phyloP scores from a whole-genome alignment of 2,329 filamentous ascomycete genomes.

The Fusarium devonianum region DNA sequence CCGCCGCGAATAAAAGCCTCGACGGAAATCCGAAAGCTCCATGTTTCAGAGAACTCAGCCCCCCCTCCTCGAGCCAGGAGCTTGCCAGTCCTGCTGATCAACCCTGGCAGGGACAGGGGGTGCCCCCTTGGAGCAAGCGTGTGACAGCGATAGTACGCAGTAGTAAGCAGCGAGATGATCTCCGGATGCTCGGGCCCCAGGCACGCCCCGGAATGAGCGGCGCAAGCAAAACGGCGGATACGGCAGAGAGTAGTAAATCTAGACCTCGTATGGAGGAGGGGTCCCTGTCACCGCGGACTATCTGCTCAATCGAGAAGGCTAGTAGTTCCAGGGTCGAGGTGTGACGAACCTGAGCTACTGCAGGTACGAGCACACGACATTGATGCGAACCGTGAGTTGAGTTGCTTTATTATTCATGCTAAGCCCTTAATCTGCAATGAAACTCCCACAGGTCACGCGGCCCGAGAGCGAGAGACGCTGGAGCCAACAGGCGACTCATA shows the following conservation, averaged over 20 bases:
- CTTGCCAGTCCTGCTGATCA: too few species aligned
- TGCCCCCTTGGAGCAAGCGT: too few species aligned
- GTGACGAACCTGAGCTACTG: too few species aligned
- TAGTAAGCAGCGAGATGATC: slow-evolving; percentile 13
- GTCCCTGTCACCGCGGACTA: background rate
- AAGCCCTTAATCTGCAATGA: background rate
- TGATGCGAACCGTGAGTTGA: too few species aligned
- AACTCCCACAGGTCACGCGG: background rate
- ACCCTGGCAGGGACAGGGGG: background rate
- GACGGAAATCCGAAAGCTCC: slow-evolving; percentile 7
- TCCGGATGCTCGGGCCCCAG: background rate
- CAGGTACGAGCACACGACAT: too few species aligned
- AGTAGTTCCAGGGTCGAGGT: background rate
- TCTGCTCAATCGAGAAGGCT: background rate
- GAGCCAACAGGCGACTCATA: too few species aligned
- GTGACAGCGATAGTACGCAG: too few species aligned
- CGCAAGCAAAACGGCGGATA: background rate
- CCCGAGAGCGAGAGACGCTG: too few species aligned
- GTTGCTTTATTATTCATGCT: background rate
- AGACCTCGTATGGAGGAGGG: background rate
- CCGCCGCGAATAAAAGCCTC: slow-evolving; percentile 1
- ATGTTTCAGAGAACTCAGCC: slow-evolving; percentile 38
- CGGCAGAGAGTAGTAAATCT: background rate
- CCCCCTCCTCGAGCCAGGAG: slow-evolving; percentile 1
- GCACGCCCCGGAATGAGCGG: background rate